Evolutionary conservation across 2,329 filamentous ascomycete species (phyloP), one percentile per base, ranked within the genome.

Genomic region (Tricladium varicosporioides): DNA sequence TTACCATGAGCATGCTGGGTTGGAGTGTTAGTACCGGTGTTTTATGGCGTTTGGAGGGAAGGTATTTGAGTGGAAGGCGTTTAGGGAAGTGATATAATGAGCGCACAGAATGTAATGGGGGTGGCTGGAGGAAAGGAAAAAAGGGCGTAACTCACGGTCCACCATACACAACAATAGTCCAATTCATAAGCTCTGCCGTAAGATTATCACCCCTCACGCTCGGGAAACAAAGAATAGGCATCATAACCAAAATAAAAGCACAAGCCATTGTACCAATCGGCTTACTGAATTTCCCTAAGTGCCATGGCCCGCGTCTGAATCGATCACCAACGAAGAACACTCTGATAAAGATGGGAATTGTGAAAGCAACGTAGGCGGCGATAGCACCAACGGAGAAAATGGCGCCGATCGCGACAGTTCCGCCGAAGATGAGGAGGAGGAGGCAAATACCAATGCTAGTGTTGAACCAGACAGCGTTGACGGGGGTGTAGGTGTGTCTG

Each of bases 401-500:
- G 0, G 85, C 85, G 5, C 84, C 84, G 59, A 86, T 80, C 0
- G 84, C 81, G 8, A 84, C 69, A 1, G 72, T 62, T 5, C 85
- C 85, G 0, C 79, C 85, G 53, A 88, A 84, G 33, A 88, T 83
- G 9, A 88, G 78, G 5, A 87, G 72, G n/a, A 84, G 75, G 61
- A 84, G 75, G 2, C 80, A 60, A 45, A 81, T 80, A 0, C 85
- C 85, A 40, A 88, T 76, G 2, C 71, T 62, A 42, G 76, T 77
- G 63, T 88, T 88, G 68, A 87, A 77, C 77, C 85, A 83, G 4
- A 88, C 85, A 1, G 85, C 84, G 67, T 87, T 88, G 47, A 87
- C 84, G 0, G 85, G 85, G 0, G 85, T 88, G 51, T 78, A 72
- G 1, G 85, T 88, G 63, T 70, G 66, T 8, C 69, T 67, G 68